These are phyloP conservation scores for Arachis stenosperma DNA, from an alignment of 306 rosid species.

Conservation along the genomic window DNA sequence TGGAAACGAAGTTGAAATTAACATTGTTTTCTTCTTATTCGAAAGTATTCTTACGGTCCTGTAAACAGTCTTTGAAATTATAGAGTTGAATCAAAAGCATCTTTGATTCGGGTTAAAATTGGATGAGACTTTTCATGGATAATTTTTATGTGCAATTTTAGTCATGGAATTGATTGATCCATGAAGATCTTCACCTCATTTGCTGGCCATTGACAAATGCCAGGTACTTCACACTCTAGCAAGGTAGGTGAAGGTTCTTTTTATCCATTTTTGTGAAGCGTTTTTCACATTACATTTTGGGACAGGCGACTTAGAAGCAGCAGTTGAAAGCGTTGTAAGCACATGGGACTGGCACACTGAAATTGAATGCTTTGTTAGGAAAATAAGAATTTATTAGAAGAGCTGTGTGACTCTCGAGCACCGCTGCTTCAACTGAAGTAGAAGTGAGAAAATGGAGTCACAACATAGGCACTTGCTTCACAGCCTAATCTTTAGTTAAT, in stretches of 20 bases:
- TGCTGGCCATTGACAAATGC: neutral
- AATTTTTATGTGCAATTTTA: too few relatives aligned
- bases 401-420: neutral
- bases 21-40: slow-evolving; percentile 4
- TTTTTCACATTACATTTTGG: slow-evolving; percentile 5
- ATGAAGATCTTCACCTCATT: too few relatives aligned
- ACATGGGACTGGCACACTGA: neutral
- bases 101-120: too few relatives aligned
- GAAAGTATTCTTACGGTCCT: slow-evolving; percentile 12
- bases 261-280: neutral
- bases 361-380: slow-evolving; percentile 34
- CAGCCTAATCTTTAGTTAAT: neutral
- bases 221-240: neutral
- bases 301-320: neutral
- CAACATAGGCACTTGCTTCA: slow-evolving; percentile 14
- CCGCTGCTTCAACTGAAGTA: slow-evolving; percentile 4
- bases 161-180: too few relatives aligned
- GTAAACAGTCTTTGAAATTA: too few relatives aligned
- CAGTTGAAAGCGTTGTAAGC: neutral
- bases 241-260: slow-evolving; percentile 14
- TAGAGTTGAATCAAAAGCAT: too few relatives aligned
- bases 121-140: too few relatives aligned
- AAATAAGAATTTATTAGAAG: slow-evolving; percentile 9
- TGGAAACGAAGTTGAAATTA: slow-evolving; percentile 12
- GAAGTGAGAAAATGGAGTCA: slow-evolving; percentile 26